Conservation (phyloP, 345 rosid genomes). For the Salix exigua region DNA sequence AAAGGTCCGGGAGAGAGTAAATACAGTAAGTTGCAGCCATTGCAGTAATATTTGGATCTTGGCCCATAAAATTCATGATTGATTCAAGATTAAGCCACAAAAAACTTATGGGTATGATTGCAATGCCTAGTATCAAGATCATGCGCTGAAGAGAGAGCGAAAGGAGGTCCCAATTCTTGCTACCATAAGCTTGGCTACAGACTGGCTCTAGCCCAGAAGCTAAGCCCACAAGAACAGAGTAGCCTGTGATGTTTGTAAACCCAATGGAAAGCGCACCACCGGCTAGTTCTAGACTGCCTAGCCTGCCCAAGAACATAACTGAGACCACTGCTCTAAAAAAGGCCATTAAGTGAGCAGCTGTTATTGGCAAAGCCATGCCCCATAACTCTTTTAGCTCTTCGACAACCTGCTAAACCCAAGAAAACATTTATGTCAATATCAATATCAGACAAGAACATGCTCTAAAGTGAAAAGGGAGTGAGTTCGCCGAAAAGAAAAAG, state of each 20-base stretch:
- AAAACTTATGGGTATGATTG: slow-evolving; percentile 72
- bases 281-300: slow-evolving; percentile 90
- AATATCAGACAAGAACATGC: neutral
- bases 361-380: slow-evolving; percentile 86
- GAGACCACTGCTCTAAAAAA: slow-evolving; percentile 77
- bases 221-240: slow-evolving; percentile 86
- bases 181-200: slow-evolving; percentile 93
- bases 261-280: slow-evolving; percentile 97
- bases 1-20: slow-evolving; percentile 86
- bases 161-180: slow-evolving; percentile 87
- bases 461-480: neutral
- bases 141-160: slow-evolving; percentile 80
- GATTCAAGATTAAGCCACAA: slow-evolving; percentile 79
- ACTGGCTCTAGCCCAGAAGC: slow-evolving; percentile 98
- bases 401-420: slow-evolving; percentile 40
- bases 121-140: slow-evolving; percentile 73
- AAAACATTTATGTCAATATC: slow-evolving; percentile 7
- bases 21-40: slow-evolving; percentile 80
- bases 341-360: slow-evolving; percentile 81
- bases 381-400: slow-evolving; percentile 81
- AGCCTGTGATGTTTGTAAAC: slow-evolving; percentile 95
- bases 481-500: neutral
- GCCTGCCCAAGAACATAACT: slow-evolving; percentile 79
- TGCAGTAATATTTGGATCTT: slow-evolving; percentile 71
- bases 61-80: slow-evolving; percentile 84